Percentiles rank a stretch among this genome's conserved stretches.
Evolutionary conservation across 352 stramenopile genomes (phyloP).

Genomic region (Globisporangium iwayamae): DNA sequence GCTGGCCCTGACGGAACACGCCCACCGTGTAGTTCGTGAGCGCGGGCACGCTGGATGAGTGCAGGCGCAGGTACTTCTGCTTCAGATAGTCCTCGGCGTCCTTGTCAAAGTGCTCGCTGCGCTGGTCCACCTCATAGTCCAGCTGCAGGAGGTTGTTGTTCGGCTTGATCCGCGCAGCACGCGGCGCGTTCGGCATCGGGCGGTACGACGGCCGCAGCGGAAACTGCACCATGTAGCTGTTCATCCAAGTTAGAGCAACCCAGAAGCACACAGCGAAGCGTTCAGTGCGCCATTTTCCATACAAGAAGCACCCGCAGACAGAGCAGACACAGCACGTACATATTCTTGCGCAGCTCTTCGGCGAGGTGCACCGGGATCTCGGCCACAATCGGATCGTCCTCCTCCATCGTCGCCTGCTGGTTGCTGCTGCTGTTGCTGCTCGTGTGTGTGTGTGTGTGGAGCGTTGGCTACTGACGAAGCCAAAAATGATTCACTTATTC

Average conservation of each 20-base stretch:
- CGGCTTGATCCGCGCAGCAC: conserved; percentile 64
- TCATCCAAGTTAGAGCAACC: too few species aligned
- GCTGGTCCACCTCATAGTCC: conserved; percentile 71
- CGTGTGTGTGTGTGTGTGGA: not conserved
- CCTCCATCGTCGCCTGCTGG: conserved; percentile 19
- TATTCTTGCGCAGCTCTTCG: conserved; percentile 56
- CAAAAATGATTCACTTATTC: too few species aligned
- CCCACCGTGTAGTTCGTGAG: conserved; percentile 78
- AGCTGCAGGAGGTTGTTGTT: conserved; percentile 74
- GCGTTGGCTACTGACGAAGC: too few species aligned
- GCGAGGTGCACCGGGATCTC: conserved; percentile 84
- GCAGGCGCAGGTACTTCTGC: conserved; percentile 62
- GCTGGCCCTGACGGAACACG: conserved; percentile 74
- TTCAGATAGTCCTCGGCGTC: conserved; percentile 81
- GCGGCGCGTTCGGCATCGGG: conserved; percentile 58
- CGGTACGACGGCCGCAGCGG: conserved; percentile 76
- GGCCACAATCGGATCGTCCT: conserved; percentile 75
- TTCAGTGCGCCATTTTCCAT: not conserved
- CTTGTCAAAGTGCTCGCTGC: conserved; percentile 69
- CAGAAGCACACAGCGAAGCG: not conserved
- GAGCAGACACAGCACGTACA: conserved; percentile 31
- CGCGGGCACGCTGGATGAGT: conserved; percentile 57
- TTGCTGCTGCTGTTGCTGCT: not conserved
- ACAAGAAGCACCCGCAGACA: not conserved
- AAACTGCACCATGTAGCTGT: conserved; percentile 76